Evolutionary conservation across 1,139 yeast species (phyloP).

Genomic region (Candida albicans): DNA sequence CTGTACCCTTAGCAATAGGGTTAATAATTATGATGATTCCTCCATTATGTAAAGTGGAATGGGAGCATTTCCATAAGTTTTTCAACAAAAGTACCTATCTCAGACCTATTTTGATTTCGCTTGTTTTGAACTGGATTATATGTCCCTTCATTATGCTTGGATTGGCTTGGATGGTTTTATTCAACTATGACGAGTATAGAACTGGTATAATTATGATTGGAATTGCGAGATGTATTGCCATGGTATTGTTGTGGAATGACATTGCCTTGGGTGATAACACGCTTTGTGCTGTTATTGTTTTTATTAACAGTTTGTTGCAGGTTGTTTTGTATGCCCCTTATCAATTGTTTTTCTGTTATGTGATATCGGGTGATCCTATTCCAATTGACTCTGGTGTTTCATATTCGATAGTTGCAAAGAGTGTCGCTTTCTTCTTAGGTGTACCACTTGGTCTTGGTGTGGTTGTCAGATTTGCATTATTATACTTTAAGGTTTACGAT

Average conservation of each 20-base stretch:
- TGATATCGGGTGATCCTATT: conserved; percentile 26
- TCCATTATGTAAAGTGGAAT: conserved; percentile 54
- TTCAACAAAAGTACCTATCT: conserved; percentile 23
- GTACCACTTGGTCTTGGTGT: conserved; percentile 53
- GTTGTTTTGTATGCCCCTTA: conserved; percentile 57
- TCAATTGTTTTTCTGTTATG: conserved; percentile 47
- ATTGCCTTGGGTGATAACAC: conserved; percentile 54
- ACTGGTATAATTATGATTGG: conserved; percentile 61
- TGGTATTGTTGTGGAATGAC: conserved; percentile 64
- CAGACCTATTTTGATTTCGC: conserved; percentile 38
- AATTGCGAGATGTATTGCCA: conserved; percentile 61
- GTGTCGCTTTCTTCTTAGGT: conserved; percentile 57
- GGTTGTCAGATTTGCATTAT: conserved; percentile 34
- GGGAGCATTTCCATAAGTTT: conserved; percentile 35
- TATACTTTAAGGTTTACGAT: conserved; percentile 25
- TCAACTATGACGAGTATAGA: conserved; percentile 50
- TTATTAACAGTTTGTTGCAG: conserved; percentile 54
- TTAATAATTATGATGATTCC: conserved; percentile 60
- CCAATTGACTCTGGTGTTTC: conserved; percentile 20
- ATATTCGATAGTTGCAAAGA: conserved; percentile 47
- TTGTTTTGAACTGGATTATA: conserved; percentile 54
- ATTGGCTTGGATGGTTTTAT: conserved; percentile 54
- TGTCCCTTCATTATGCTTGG: conserved; percentile 62
- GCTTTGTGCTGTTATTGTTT: conserved; percentile 54
- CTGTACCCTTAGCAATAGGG: conserved; percentile 53